phyloP scores from a whole-genome alignment of 2,329 filamentous ascomycete species.

The Hypoxylon sp. region DNA sequence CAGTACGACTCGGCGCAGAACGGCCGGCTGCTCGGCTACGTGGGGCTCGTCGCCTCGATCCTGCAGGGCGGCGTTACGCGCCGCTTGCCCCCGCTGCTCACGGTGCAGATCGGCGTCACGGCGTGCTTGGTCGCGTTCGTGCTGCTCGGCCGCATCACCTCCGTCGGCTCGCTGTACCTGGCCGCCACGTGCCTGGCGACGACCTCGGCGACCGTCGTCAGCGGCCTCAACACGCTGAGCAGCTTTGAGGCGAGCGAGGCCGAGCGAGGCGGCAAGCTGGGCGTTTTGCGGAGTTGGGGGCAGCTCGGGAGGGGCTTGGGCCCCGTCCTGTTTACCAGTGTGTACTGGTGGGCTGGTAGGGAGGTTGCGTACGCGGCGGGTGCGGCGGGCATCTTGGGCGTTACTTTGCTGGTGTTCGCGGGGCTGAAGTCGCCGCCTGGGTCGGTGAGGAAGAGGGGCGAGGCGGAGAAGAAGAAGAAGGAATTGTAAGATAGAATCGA shows the following conservation, averaged over 20 bases:
- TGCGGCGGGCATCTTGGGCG: conserved; percentile 82
- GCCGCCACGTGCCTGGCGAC: conserved; percentile 88
- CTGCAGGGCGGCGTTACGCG: conserved; percentile 94
- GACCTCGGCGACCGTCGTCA: conserved; percentile 95
- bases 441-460: conserved; percentile 49
- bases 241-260: conserved; percentile 87
- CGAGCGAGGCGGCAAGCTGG: conserved; percentile 89
- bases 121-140: conserved; percentile 85
- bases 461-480: conserved; percentile 52
- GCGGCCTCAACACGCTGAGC: conserved; percentile 89
- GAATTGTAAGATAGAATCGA: conserved; percentile 46
- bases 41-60: conserved; percentile 91
- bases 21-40: conserved; percentile 87
- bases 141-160: conserved; percentile 78
- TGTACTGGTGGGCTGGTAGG: conserved; percentile 98
- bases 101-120: conserved; percentile 83
- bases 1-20: conserved; percentile 83
- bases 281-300: conserved; percentile 84
- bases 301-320: conserved; percentile 91
- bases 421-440: conserved; percentile 76
- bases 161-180: conserved; percentile 79
- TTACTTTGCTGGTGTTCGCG: conserved; percentile 78
- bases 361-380: conserved; percentile 88
- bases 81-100: conserved; percentile 83
- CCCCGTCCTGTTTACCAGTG: conserved; percentile 89